These are phyloP conservation scores for Blastobotrys niveus DNA, from an alignment of 1,139 yeast species.

Conservation along the genomic window DNA sequence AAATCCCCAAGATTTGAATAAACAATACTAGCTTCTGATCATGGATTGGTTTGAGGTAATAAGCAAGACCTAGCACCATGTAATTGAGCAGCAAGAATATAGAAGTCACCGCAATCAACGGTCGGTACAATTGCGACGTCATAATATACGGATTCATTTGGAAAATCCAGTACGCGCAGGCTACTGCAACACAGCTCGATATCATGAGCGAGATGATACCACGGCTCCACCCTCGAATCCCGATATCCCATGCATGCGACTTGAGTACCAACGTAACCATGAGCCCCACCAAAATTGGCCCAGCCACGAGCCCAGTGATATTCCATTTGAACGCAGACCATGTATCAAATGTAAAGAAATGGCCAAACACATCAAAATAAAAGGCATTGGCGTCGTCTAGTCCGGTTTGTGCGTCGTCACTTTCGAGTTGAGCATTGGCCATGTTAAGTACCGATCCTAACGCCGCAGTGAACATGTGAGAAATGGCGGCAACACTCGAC, in stretches of 20 bases:
- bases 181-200: constrained; percentile 39
- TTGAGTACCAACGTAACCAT: constrained; percentile 45
- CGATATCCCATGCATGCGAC: constrained; percentile 46
- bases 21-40: constrained; percentile 67
- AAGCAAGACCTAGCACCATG: constrained; percentile 47
- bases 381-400: constrained; percentile 45
- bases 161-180: constrained; percentile 37
- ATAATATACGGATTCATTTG: constrained; percentile 51
- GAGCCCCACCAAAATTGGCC: constrained; percentile 51
- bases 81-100: constrained; percentile 53
- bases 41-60: constrained; percentile 51
- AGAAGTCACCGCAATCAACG: constrained; percentile 43
- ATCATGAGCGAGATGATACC: constrained; percentile 51
- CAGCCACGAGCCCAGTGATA: constrained; percentile 44
- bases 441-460: constrained; percentile 51
- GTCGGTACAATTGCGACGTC: constrained; percentile 50
- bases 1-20: constrained; percentile 49
- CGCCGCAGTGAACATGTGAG: constrained; percentile 76
- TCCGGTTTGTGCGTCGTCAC: constrained; percentile 29
- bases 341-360: constrained; percentile 49
- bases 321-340: constrained; percentile 34
- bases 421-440: constrained; percentile 39
- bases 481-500: constrained; percentile 58
- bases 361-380: constrained; percentile 54
- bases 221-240: constrained; percentile 43